phyloP scores from a whole-genome alignment of 2,329 filamentous ascomycete species.

The Fusarium sp. region DNA sequence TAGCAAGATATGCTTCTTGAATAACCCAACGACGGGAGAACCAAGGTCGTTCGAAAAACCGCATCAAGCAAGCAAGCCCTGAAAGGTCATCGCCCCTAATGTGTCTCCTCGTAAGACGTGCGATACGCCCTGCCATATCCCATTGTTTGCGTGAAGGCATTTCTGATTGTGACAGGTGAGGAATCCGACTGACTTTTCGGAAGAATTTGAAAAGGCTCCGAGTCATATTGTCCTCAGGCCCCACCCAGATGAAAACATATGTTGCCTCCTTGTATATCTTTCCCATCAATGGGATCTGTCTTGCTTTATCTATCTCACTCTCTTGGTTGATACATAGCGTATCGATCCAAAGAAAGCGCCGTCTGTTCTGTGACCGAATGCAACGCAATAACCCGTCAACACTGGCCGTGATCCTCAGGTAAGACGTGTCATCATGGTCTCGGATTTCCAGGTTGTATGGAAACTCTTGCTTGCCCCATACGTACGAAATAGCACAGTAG shows the following conservation, averaged over 20 bases:
- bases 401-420: constrained; percentile 9
- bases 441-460: background rate
- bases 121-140: background rate
- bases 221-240: background rate
- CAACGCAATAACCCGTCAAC: background rate
- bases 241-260: constrained; percentile 8
- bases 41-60: background rate
- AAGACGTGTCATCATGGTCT: background rate
- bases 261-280: background rate
- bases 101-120: background rate
- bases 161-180: background rate
- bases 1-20: constrained; percentile 10
- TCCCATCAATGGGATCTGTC: constrained; percentile 4
- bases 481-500: background rate
- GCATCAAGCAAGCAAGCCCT: background rate
- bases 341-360: background rate
- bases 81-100: background rate
- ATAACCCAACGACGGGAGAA: constrained; percentile 18
- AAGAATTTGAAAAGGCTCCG: background rate
- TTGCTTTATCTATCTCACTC: constrained; percentile 1
- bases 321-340: constrained; percentile 2
- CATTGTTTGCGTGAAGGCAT: background rate
- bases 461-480: background rate
- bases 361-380: constrained; percentile 1
- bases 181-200: constrained; percentile 1